Evolutionary conservation across 768 basidiomycete species (phyloP), one percentile per base, ranked within the genome.

Genomic region (Inosperma sp.): DNA sequence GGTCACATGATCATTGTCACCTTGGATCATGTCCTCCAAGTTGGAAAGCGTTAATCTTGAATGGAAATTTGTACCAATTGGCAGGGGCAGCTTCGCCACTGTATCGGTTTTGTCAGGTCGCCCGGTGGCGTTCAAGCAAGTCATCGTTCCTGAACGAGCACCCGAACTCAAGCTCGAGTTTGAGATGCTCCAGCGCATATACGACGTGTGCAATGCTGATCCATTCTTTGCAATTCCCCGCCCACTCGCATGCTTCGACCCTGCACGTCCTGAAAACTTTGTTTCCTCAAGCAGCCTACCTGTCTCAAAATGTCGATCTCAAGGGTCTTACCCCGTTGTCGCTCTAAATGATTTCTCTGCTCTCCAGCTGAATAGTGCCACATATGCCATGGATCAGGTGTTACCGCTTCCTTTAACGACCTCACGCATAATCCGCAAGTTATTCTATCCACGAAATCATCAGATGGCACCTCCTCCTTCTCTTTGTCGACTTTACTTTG

Each of bases 401-500:
- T 44, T 46, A 5, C 48, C 57, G 16, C 17, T 67, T 31, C 62
- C 62, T 4, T 50, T 51, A 21, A n/a, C 22, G 1, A 29, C 45
- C 21, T 59, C 50, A 3, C 22, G 43, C 3, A 17, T 27, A 13
- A 56, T 65, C 16, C 53, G 50, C 33, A 29, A 19, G 5, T 37
- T 56, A 13, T 61, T 61, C 48, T 64, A 61, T 51, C 63, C 63
- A 10, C 37, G 12, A 21, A 21, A 35, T 39, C 45, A 39, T 16
- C 7, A 29, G 22, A 47, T 16, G 4, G 49, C 49, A 2, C n/a
- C 22, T 13, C 9, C 14, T 29, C 61, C 65, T 26, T 36, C 56
- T 14, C 48, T 66, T 39, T 63, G 65, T 48, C 55, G 65, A 29
- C 46, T 67, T 25, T 66, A 67, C 50, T 62, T 67, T 39, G 65